phyloP scores from a whole-genome alignment of 2,329 filamentous ascomycete genomes.

The Microcera coccophila region DNA sequence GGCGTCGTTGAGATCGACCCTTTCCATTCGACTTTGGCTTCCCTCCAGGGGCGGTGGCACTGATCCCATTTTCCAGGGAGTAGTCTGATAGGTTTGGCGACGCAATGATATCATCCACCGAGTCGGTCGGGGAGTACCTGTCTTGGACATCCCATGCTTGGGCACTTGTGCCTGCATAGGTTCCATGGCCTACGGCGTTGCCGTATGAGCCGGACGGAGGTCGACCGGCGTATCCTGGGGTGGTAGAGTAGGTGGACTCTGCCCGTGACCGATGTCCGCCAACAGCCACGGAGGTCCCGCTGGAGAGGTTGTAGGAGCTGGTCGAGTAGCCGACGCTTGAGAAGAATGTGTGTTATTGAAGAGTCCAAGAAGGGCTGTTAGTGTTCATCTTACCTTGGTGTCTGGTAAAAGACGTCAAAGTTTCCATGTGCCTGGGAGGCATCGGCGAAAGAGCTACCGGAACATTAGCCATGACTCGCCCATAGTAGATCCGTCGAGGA shows the following conservation, averaged over 20 bases:
- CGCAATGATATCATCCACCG: conserved; percentile 55
- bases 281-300: conserved; percentile 26
- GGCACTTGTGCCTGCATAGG: conserved; percentile 40
- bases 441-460: conserved; percentile 31
- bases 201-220: conserved; percentile 40
- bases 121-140: conserved; percentile 55
- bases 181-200: conserved; percentile 29
- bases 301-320: conserved; percentile 30
- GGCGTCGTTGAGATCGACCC: conserved; percentile 58
- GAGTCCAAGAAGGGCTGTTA: conserved; percentile 12
- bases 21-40: conserved; percentile 48
- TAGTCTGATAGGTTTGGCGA: conserved; percentile 60
- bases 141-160: conserved; percentile 47
- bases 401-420: conserved; percentile 34
- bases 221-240: conserved; percentile 41
- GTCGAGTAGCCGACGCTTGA: conserved; percentile 44
- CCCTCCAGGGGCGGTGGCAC: conserved; percentile 35
- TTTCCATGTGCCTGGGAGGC: conserved; percentile 30
- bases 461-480: conserved; percentile 23
- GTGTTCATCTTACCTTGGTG: conserved; percentile 36
- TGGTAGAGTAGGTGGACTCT: conserved; percentile 38
- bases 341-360: conserved; percentile 34
- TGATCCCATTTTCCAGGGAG: conserved; percentile 50
- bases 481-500: conserved; percentile 3
- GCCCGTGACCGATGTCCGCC: conserved; percentile 37